phyloP scores from a whole-genome alignment of 2,329 filamentous ascomycete genomes.

The Diaporthe velutina region DNA sequence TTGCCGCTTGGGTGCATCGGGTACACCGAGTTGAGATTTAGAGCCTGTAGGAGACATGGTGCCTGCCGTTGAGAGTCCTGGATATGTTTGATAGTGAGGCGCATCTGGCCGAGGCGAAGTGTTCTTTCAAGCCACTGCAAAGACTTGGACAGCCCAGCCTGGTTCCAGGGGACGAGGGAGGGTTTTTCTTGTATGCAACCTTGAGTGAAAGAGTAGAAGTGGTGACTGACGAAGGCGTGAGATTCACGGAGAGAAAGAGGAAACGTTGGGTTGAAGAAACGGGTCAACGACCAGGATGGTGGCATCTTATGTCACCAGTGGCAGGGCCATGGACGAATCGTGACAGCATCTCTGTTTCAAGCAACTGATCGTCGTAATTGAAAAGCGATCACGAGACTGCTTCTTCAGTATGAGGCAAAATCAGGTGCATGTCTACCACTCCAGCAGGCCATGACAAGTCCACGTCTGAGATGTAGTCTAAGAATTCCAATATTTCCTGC shows the following conservation, averaged over 20 bases:
- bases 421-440: background rate
- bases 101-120: background rate
- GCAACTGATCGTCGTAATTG: background rate
- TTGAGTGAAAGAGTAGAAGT: background rate
- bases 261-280: background rate
- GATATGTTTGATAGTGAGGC: constrained; percentile 5
- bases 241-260: background rate
- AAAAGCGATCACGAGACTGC: background rate
- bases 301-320: background rate
- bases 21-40: background rate
- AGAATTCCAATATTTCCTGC: background rate
- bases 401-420: background rate
- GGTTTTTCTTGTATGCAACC: background rate
- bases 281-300: background rate
- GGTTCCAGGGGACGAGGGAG: background rate
- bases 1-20: constrained; percentile 23
- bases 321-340: background rate
- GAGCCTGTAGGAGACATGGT: constrained; percentile 26
- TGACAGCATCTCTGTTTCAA: background rate
- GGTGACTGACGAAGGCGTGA: background rate
- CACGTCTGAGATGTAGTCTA: background rate
- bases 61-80: background rate
- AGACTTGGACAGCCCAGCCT: background rate
- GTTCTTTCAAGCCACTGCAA: constrained; percentile 15
- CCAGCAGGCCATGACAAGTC: background rate